These are phyloP conservation scores for Kokia cookei DNA, from an alignment of 441 rosid species.

Conservation along the genomic window DNA sequence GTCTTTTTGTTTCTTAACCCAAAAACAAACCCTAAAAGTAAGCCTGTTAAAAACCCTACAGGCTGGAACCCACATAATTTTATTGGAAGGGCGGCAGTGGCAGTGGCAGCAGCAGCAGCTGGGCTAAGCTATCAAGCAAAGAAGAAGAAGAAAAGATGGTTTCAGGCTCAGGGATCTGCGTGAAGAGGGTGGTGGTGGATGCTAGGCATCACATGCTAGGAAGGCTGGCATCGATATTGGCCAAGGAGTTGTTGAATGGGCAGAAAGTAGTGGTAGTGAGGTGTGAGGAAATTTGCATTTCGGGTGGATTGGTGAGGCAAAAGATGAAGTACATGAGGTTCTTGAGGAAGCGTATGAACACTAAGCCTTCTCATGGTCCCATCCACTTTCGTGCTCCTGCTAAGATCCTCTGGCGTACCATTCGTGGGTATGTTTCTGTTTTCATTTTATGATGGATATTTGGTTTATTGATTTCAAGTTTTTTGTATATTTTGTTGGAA, in stretches of 20 bases:
- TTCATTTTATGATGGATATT: not conserved
- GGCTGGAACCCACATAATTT: not conserved
- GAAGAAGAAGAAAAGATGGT: constrained; percentile 37
- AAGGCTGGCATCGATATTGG: constrained; percentile 58
- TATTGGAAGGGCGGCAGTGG: not conserved
- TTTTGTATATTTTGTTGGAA: not conserved
- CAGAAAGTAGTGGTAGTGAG: constrained; percentile 75
- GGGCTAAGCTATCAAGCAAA: not conserved
- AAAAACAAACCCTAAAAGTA: not conserved
- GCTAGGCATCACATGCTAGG: constrained; percentile 85
- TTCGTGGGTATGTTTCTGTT: constrained; percentile 55
- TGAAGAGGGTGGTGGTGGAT: constrained; percentile 69
- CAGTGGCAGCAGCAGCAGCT: not conserved
- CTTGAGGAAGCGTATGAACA: constrained; percentile 87
- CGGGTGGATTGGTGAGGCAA: constrained; percentile 81
- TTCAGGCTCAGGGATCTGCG: constrained; percentile 78
- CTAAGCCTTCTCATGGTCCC: constrained; percentile 92
- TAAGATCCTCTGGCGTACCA: constrained; percentile 86
- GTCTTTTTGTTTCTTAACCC: not conserved
- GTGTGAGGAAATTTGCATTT: constrained; percentile 82
- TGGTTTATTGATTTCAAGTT: not conserved
- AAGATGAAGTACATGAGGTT: constrained; percentile 92
- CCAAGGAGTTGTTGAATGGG: constrained; percentile 81
- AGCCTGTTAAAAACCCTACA: not conserved
- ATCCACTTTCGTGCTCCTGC: constrained; percentile 87